A percentile compares a stretch with the other conserved stretches of the same genome.
These are phyloP conservation scores for Lasiosphaeris hirsuta DNA, from an alignment of 495 filamentous ascomycete species.

Conservation along the genomic window DNA sequence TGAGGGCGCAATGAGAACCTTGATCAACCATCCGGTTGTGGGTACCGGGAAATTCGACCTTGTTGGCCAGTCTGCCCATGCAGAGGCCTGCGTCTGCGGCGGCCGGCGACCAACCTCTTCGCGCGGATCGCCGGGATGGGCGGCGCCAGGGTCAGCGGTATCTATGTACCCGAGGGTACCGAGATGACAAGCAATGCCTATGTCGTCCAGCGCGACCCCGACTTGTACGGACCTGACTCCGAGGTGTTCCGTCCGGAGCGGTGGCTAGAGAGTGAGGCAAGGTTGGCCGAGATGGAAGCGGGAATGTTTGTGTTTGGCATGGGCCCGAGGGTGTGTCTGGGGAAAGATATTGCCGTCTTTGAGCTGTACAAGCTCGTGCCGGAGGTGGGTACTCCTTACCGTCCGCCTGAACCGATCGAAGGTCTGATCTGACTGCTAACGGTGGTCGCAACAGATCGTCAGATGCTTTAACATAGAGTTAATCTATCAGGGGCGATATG, in stretches of 20 bases:
- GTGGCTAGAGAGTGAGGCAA: constrained; percentile 28
- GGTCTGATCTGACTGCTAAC: too few species aligned
- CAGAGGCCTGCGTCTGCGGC: too few species aligned
- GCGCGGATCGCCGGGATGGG: constrained; percentile 51
- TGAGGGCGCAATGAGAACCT: too few species aligned
- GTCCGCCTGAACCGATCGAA: too few species aligned
- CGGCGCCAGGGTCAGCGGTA: constrained; percentile 50
- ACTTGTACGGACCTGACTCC: constrained; percentile 46
- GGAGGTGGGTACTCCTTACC: too few species aligned
- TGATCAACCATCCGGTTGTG: too few species aligned
- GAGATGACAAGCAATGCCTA: constrained; percentile 25
- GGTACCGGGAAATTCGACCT: too few species aligned
- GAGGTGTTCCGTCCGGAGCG: constrained; percentile 49
- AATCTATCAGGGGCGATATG: constrained; percentile 10
- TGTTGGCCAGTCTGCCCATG: too few species aligned
- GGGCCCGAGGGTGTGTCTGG: constrained; percentile 56
- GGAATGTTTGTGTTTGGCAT: constrained; percentile 49
- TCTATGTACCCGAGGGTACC: constrained; percentile 46
- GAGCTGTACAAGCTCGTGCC: constrained; percentile 64
- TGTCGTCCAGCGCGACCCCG: constrained; percentile 31
- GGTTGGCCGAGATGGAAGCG: constrained; percentile 15
- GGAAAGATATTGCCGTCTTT: constrained; percentile 58
- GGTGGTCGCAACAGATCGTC: too few species aligned
- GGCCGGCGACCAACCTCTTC: constrained; percentile 47
- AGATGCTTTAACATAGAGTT: constrained; percentile 47